A percentile compares a stretch with the other conserved stretches of the same genome.
phyloP scores from a whole-genome alignment of 495 filamentous ascomycete species.

The Pseudomonodictys pantanalensis region DNA sequence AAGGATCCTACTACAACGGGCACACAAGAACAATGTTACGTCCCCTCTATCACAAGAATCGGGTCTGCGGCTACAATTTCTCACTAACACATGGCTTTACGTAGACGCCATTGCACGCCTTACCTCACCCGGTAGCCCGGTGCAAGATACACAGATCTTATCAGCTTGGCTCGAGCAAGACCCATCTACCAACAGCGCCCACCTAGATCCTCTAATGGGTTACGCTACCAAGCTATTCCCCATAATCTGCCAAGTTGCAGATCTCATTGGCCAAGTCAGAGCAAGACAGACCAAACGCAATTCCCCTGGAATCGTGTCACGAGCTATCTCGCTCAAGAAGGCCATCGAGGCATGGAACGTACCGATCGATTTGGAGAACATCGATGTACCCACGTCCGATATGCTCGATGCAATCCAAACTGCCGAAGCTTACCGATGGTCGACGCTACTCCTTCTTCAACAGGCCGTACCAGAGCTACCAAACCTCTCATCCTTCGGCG shows the following conservation, averaged over 20 bases:
- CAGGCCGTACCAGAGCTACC: constrained; percentile 77
- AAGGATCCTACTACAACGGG: constrained; percentile 60
- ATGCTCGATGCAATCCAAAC: constrained; percentile 68
- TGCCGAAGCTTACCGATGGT: constrained; percentile 74
- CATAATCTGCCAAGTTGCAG: constrained; percentile 66
- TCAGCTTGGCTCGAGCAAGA: constrained; percentile 46
- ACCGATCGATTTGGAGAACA: constrained; percentile 51
- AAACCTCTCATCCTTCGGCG: constrained; percentile 50
- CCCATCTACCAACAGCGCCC: constrained; percentile 44
- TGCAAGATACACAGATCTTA: constrained; percentile 37
- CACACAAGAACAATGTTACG: constrained; percentile 48
- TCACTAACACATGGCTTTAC: constrained; percentile 78
- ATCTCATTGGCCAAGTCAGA: constrained; percentile 60
- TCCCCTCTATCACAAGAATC: constrained; percentile 34
- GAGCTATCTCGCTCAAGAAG: constrained; percentile 63
- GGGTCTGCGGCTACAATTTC: constrained; percentile 62
- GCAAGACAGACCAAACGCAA: constrained; percentile 54
- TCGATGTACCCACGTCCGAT: constrained; percentile 64
- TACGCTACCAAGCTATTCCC: constrained; percentile 72
- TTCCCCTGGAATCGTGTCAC: constrained; percentile 58
- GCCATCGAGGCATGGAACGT: constrained; percentile 64
- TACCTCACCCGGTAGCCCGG: constrained; percentile 63
- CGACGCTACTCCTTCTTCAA: constrained; percentile 71
- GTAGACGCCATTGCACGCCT: constrained; percentile 79
- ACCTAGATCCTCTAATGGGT: constrained; percentile 75